phyloP scores from a whole-genome alignment of 2,329 filamentous ascomycete species.

The Aspergillus sp. region DNA sequence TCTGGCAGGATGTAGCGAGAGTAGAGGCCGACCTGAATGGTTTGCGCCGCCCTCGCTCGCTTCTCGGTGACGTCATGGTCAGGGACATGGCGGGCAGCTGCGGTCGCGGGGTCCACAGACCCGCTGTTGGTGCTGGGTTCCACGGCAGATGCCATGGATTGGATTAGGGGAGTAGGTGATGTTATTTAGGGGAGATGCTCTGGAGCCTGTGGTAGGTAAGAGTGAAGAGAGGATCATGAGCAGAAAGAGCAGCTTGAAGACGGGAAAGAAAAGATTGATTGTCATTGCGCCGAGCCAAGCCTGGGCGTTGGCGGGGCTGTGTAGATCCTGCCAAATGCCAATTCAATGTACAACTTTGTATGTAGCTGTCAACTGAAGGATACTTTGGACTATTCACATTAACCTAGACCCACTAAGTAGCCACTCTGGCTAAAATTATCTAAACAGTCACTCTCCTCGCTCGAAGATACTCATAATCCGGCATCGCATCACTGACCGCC shows the following conservation, averaged over 20 bases:
- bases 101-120: background rate
- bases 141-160: background rate
- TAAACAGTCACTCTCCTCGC: background rate
- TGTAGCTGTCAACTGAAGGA: too few species aligned
- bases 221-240: too few species aligned
- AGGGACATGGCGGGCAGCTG: background rate
- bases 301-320: background rate
- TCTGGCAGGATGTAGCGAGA: background rate
- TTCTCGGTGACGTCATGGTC: conserved; percentile 6
- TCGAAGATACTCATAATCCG: conserved; percentile 15
- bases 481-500: conserved; percentile 12
- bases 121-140: background rate
- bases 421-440: background rate
- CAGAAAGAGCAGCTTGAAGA: background rate
- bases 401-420: too few species aligned
- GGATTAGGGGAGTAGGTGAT: background rate
- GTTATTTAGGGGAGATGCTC: too few species aligned
- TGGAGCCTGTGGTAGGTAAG: background rate
- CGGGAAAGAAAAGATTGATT: background rate
- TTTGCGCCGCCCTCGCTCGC: background rate
- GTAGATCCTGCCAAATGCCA: too few species aligned
- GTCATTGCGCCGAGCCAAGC: background rate
- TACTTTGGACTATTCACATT: too few species aligned
- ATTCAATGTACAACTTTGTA: too few species aligned
- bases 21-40: conserved; percentile 1